Base-by-base conservation (phyloP, 2,329 filamentous ascomycete species). In the Periconia sp. region DNA sequence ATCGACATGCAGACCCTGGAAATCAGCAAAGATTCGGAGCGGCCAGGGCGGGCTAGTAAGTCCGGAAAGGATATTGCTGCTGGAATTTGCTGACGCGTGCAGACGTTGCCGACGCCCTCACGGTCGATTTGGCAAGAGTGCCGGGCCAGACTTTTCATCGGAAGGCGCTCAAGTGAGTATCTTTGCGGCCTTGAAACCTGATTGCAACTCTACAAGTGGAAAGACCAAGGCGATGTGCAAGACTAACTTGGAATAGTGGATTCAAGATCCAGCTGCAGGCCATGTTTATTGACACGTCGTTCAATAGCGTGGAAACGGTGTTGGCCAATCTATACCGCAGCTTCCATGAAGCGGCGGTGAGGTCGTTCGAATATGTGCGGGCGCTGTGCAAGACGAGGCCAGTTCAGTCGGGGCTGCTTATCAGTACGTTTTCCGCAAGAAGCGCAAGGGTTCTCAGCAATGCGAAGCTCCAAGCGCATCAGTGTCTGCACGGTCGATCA, bases 241-340 rank as follows among this genome's bases (percentile, higher is more conserved):
- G 26, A 43, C 55, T 62, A 40, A 61, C 56, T 25, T 37, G 46
- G 42, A 56, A 47, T 47, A 76, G 73, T 59, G 74, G 84, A 3
- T 90, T 97, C 75, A 92, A 91, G 66, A 84, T 94, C 38, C 89
- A 95, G 65, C 85, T 91, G 37, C 88, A 94, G 57, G 76, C 83
- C 36, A 92, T 95, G 84, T 88, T 90, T 66, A 86, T 89, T 57
- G 90, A 95, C 66, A 88, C 88, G 4, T 71, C 78, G 3, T 85
- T 92, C 74, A 97, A 97, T 72, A 81, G 84, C 3, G 65, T 80
- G 6, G 55, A 66, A 4, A 88, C 85, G 0, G 87, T 94, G 10
- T 75, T 92, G 4, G 69, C 73, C n/a, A 95, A 94, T 56, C 73
- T 96, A 3, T 82, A 86, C 59, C 78, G 79, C n/a, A 84, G 84